Conservation (phyloP, 192 early-diverging fungal species). For the Borealophlyctis nickersoniae region DNA sequence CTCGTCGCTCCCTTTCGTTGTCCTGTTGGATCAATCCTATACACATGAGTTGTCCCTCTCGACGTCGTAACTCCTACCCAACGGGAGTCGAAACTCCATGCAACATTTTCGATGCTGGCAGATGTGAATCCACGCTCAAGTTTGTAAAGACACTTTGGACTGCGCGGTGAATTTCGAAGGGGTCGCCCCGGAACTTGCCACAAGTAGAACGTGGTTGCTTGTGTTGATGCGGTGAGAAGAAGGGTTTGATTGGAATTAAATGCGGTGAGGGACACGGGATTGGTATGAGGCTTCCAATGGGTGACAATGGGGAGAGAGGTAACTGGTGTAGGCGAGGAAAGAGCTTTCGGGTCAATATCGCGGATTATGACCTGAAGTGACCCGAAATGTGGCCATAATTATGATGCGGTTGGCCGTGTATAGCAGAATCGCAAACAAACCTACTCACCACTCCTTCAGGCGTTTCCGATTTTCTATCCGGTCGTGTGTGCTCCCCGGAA, state of each 20-base stretch:
- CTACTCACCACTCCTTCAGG: slow-evolving; percentile 26
- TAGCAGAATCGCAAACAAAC: not conserved
- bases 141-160: slow-evolving; percentile 54
- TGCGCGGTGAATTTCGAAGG: slow-evolving; percentile 22
- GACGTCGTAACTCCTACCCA: slow-evolving; percentile 75
- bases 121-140: slow-evolving; percentile 77
- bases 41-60: slow-evolving; percentile 73
- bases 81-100: slow-evolving; percentile 66
- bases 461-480: slow-evolving; percentile 6
- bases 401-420: not conserved
- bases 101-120: slow-evolving; percentile 63
- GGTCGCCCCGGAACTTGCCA: slow-evolving; percentile 48
- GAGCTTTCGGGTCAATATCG: slow-evolving; percentile 1
- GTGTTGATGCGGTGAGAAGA: slow-evolving; percentile 65
- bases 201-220: slow-evolving; percentile 73
- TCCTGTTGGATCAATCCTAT: slow-evolving; percentile 21
- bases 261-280: slow-evolving; percentile 57
- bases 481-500: not conserved
- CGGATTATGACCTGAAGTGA: slow-evolving; percentile 15
- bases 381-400: not conserved
- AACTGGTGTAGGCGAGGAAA: not conserved
- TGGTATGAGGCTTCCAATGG: slow-evolving; percentile 70
- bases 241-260: slow-evolving; percentile 68
- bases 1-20: not conserved
- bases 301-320: slow-evolving; percentile 44